Base-by-base conservation (phyloP, 2,329 filamentous ascomycete species). In the Lasiodiplodia citricola region DNA sequence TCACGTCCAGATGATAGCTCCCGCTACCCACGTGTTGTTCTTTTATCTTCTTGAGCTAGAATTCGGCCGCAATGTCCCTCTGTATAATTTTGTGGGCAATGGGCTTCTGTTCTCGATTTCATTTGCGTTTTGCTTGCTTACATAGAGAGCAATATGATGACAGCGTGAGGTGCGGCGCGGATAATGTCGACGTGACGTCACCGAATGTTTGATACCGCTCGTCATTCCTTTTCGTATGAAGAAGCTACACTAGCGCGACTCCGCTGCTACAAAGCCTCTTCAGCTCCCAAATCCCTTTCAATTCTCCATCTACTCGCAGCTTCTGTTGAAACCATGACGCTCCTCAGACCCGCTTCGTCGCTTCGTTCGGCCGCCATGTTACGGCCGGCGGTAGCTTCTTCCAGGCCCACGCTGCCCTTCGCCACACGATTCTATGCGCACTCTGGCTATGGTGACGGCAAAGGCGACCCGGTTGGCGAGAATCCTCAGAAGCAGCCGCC, bases 391-490 rank as follows among this genome's bases (percentile, higher is more conserved):
- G 73, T 75, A 25, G 71, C n/a, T 21, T 21, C 44, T 10, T 47
- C 75, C 66, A 76, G 75, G 70, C 73, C 76, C 23, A 72, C 71
- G 41, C 57, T 75, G 44, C 76, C 78, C 60, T 70, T 73, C 38
- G 54, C 70, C 38, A 54, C 68, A 31, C 68, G 25, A 62, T 18
- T 79, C 78, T 77, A 78, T 70, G 80, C 80, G 31, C 74, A 73
- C 25, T 71, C 74, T 69, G 82, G 80, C 75, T 83, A 83, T 71
- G 82, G 82, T 72, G 79, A 76, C 28, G 81, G 80, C 66, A 72
- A 76, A 8, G 80, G 81, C 70, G 79, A 81, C 62, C 81, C 81
- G 37, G 76, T 71, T n/a, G 80, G 79, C 69, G 80, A 83, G 72
- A 79, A 80, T n/a, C 80, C 81, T 0, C 75, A 83, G 73, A 70